Conservation (phyloP, 495 filamentous ascomycete species). For the Penicillium antarcticum region DNA sequence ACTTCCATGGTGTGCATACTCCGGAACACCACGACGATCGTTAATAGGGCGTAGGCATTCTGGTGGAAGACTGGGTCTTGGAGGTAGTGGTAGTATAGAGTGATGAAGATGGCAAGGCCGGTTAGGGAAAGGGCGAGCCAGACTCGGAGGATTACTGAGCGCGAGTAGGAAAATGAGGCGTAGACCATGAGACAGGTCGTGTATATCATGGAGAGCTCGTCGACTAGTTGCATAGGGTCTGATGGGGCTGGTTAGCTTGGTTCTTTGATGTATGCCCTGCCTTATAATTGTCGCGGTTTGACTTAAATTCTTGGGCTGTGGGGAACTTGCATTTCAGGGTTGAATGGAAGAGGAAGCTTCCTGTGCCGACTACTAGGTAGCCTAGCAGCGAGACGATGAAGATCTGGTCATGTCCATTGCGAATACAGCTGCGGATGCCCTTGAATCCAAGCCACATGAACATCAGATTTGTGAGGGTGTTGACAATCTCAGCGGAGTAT, state of each 20-base stretch:
- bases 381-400: slow-evolving; percentile 70
- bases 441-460: slow-evolving; percentile 72
- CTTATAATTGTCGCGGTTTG: background rate
- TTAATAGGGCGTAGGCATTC: slow-evolving; percentile 80
- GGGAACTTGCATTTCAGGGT: slow-evolving; percentile 69
- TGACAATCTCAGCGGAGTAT: slow-evolving; percentile 62
- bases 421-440: slow-evolving; percentile 66
- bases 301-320: background rate
- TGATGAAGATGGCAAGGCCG: slow-evolving; percentile 72
- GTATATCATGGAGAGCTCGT: slow-evolving; percentile 97
- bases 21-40: slow-evolving; percentile 68
- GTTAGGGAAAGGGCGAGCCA: slow-evolving; percentile 60
- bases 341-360: slow-evolving; percentile 79
- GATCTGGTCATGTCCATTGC: slow-evolving; percentile 67
- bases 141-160: slow-evolving; percentile 49
- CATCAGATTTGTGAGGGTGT: slow-evolving; percentile 76
- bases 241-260: slow-evolving; percentile 16
- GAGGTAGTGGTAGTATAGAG: slow-evolving; percentile 88
- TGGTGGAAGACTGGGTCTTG: slow-evolving; percentile 94
- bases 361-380: slow-evolving; percentile 75
- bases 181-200: slow-evolving; percentile 92
- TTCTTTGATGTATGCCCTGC: background rate
- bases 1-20: slow-evolving; percentile 91
- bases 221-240: slow-evolving; percentile 98
- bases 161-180: slow-evolving; percentile 76